These are phyloP conservation scores for Tetragonia tetragonoides DNA, from an alignment of 148 eudicot genomes.

Conservation along the genomic window DNA sequence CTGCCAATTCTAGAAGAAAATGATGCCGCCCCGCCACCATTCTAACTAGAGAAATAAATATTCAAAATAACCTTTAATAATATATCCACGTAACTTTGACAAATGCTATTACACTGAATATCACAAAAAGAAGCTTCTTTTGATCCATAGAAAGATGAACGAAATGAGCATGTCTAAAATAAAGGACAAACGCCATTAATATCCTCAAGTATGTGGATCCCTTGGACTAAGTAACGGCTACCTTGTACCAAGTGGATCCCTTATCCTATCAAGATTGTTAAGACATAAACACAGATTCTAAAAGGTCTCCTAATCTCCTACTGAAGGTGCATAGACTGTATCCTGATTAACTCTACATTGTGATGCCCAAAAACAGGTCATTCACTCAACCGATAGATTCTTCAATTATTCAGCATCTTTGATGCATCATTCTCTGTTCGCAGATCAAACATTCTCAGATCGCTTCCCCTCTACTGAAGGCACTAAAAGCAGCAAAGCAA, in stretches of 20 bases:
- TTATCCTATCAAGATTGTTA: neutral
- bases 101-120: neutral
- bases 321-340: neutral
- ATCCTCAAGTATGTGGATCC: neutral
- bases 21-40: neutral
- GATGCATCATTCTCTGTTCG: neutral
- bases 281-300: neutral
- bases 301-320: neutral
- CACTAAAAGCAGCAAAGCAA: too few species aligned
- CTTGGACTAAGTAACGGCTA: neutral
- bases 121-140: neutral
- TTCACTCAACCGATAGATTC: neutral
- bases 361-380: neutral
- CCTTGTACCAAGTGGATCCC: neutral
- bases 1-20: neutral
- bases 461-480: neutral
- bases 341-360: neutral
- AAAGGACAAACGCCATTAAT: neutral
- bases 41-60: neutral
- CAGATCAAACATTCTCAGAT: neutral
- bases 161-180: neutral
- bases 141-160: neutral
- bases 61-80: neutral
- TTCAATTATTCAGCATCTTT: neutral
- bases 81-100: slow-evolving; percentile 1